Base-by-base conservation (phyloP, 345 rosid species). In the Aethionema arabicum region DNA sequence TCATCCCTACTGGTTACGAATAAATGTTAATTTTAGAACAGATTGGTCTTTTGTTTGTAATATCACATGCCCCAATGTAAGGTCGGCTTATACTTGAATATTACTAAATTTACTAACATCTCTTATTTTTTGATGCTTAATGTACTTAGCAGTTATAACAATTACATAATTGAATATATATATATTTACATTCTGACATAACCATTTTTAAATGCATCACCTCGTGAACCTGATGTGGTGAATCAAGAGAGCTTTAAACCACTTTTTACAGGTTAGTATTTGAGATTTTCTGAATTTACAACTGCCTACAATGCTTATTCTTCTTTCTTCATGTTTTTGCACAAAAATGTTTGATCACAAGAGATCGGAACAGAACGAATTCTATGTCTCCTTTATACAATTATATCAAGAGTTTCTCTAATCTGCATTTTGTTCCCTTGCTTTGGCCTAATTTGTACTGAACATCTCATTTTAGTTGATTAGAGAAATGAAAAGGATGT, bases 211-310 rank as follows among this genome's bases (percentile, higher is more conserved):
- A 60, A 45, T 82, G 80, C 84, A 92, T 84, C 83, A n/a, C 93
- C 96, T 61, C 98, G 89, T 75, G 98, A 92, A 21, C 88, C 98
- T 66, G 59, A 21, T 21, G 27, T 51, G 13, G 93, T 89, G 56
- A n/a, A 93, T 92, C 67, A 86, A 72, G 74, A 85, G 53, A 79
- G 98, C 98, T 32, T 89, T 86, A 49, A 92, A 92, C 76, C 98
- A 86, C 80, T 92, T 92, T 76, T 76, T 89, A 70, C 89, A 89
- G 98, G 96, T 92, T 50, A 69, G 8, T 49, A 59, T 59, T 69
- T 50, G 11, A 27, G 51, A 6, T 29, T 58, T 63, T 16, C 57
- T 27, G 6, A 13, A 58, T n/a, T 71, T 3, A 15, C 38, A 7
- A 8, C 59, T 9, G 11, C 16, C 27, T 52, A 15, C 13, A 29